Conservation (phyloP, 805 yeast species). For the Candida jianshihensis region DNA sequence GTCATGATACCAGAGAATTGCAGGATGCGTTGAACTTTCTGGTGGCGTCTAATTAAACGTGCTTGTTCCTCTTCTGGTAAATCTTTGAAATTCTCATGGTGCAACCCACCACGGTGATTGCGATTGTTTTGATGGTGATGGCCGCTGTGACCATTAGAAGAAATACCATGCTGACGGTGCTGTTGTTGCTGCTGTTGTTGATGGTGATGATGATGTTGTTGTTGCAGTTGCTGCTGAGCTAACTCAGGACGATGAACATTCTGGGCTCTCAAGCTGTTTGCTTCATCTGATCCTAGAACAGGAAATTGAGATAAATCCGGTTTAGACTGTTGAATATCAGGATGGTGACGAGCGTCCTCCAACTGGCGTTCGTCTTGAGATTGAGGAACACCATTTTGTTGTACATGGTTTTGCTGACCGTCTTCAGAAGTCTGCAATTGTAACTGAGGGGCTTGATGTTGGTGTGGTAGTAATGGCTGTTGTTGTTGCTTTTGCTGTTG, state of each 20-base stretch:
- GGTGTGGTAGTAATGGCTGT: slow-evolving; percentile 8
- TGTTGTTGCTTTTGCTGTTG: slow-evolving; percentile 11
- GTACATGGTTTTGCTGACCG: too few species aligned
- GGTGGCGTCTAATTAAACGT: slow-evolving; percentile 58
- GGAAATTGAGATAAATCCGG: slow-evolving; percentile 44
- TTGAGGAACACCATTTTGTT: too few species aligned
- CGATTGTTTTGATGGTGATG: slow-evolving; percentile 14
- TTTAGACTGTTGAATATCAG: slow-evolving; percentile 1
- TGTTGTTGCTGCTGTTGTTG: slow-evolving; percentile 11
- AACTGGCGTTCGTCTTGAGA: slow-evolving; percentile 5
- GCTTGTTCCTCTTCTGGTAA: slow-evolving; percentile 70
- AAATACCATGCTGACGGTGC: slow-evolving; percentile 2
- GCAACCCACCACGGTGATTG: slow-evolving; percentile 23
- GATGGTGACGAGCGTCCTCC: neutral
- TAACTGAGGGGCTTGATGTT: too few species aligned
- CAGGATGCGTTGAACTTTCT: slow-evolving; percentile 67
- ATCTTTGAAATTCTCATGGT: slow-evolving; percentile 27
- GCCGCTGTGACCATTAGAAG: slow-evolving; percentile 14
- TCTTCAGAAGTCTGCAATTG: too few species aligned
- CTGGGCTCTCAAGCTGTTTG: slow-evolving; percentile 11
- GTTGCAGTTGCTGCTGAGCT: slow-evolving; percentile 16
- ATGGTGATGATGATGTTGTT: slow-evolving; percentile 15
- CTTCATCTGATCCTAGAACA: slow-evolving; percentile 42
- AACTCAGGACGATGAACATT: slow-evolving; percentile 16
- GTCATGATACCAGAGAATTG: slow-evolving; percentile 92